phyloP scores from a whole-genome alignment of 768 basidiomycete species.

The Tylopilus vinaceipallidus region DNA sequence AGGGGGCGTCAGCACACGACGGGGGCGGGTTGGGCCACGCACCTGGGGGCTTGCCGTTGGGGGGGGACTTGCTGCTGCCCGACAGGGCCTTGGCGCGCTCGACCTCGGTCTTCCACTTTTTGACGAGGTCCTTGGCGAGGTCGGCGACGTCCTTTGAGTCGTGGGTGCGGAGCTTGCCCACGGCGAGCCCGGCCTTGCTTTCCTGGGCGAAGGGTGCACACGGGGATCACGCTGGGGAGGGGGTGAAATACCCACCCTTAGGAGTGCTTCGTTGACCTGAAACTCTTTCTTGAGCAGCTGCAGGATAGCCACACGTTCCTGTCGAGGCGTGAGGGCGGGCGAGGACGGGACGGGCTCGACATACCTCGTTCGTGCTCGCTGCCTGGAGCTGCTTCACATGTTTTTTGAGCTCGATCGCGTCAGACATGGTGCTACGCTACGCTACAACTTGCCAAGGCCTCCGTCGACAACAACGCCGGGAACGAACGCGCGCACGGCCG shows the following conservation, averaged over 20 bases:
- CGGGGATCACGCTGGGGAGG: constrained; percentile 5
- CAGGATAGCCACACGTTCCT: constrained; percentile 68
- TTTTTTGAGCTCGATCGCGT: constrained; percentile 65
- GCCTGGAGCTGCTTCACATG: constrained; percentile 78
- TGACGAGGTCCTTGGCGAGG: constrained; percentile 87
- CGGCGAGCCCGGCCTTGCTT: constrained; percentile 89
- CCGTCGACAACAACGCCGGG: too few relatives aligned
- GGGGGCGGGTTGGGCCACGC: constrained; percentile 16
- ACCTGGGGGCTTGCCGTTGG: constrained; percentile 37
- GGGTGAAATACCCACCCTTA: constrained; percentile 57
- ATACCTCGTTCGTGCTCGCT: constrained; percentile 55
- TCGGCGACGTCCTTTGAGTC: constrained; percentile 70
- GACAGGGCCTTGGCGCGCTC: constrained; percentile 65
- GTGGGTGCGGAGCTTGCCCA: constrained; percentile 83
- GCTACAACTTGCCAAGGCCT: constrained; percentile 17
- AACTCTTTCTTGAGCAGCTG: constrained; percentile 62
- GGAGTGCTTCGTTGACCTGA: constrained; percentile 66
- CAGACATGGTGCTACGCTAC: constrained; percentile 32
- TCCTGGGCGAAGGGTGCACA: constrained; percentile 48
- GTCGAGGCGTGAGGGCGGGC: background rate
- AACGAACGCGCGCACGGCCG: too few relatives aligned
- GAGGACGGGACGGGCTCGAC: constrained; percentile 17
- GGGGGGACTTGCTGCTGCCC: constrained; percentile 16
- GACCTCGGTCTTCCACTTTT: constrained; percentile 88
- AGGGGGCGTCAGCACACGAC: constrained; percentile 2